Percentiles rank a stretch among this genome's conserved stretches.
Conservation (phyloP, 1,284 basidiomycete genomes). For the Exobasidium rhododendri region DNA sequence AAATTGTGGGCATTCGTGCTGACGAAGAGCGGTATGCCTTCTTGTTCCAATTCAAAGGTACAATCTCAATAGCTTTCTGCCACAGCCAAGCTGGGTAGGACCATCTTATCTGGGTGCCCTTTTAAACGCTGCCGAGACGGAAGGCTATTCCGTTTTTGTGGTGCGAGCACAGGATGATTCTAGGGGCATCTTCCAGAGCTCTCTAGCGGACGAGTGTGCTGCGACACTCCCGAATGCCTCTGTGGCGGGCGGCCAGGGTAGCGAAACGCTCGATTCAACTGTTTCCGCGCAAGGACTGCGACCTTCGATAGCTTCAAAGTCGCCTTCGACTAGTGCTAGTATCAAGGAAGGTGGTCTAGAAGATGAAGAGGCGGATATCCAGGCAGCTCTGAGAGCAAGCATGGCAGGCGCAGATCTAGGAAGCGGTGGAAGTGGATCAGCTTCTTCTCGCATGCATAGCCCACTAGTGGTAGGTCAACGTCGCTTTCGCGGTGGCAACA, state of each 20-base stretch:
- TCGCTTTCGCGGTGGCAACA: constrained; percentile 3
- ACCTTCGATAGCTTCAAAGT: constrained; percentile 17
- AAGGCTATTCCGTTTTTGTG: constrained; percentile 51
- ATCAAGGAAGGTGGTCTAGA: constrained; percentile 2
- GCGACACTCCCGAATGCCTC: constrained; percentile 25
- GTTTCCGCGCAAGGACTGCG: constrained; percentile 20
- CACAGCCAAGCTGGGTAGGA: constrained; percentile 44
- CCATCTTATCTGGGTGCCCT: constrained; percentile 45
- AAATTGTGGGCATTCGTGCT: too few relatives aligned
- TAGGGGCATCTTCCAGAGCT: constrained; percentile 23
- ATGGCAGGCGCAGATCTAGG: constrained; percentile 20
- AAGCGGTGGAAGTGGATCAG: neutral
- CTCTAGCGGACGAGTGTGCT: constrained; percentile 37
- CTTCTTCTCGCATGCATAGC: neutral
- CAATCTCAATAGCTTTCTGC: constrained; percentile 51
- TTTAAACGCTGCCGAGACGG: constrained; percentile 39
- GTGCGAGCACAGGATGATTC: constrained; percentile 27
- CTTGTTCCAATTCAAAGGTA: constrained; percentile 27
- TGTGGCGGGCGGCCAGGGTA: neutral
- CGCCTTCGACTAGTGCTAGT: constrained; percentile 14
- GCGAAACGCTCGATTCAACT: neutral
- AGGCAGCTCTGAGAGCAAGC: constrained; percentile 43
- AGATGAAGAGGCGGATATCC: constrained; percentile 37
- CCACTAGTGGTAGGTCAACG: constrained; percentile 1
- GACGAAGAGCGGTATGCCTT: too few relatives aligned